A percentile compares a stretch with the other conserved stretches of the same genome.
Conservation (phyloP, 495 filamentous ascomycete species). For the Pyronema domesticum region DNA sequence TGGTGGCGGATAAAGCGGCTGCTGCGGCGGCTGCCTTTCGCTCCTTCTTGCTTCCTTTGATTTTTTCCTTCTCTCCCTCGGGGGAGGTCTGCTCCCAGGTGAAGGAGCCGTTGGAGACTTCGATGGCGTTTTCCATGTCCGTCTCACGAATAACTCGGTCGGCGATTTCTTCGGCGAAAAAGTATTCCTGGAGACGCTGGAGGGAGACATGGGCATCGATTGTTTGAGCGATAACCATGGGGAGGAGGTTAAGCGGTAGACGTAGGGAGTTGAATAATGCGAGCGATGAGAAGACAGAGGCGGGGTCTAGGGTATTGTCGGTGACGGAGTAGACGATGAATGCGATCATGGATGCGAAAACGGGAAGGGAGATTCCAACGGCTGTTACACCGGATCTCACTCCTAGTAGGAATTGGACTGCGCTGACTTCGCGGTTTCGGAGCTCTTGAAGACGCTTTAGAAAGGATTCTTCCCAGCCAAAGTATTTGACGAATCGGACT, state of each 20-base stretch:
- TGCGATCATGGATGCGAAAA: constrained; percentile 83
- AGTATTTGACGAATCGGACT: constrained; percentile 89
- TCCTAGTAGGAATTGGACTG: constrained; percentile 61
- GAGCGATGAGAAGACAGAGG: constrained; percentile 75
- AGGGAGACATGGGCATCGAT: constrained; percentile 78
- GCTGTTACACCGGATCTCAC: constrained; percentile 75
- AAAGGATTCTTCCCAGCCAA: constrained; percentile 85
- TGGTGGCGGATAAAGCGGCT: constrained; percentile 12
- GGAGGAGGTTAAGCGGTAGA: constrained; percentile 74
- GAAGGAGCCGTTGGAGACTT: constrained; percentile 58
- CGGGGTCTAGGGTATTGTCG: constrained; percentile 49
- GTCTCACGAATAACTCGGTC: constrained; percentile 52
- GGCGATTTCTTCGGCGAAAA: constrained; percentile 65
- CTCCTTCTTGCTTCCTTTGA: constrained; percentile 28
- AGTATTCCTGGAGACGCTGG: constrained; percentile 67
- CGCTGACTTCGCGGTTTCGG: constrained; percentile 52
- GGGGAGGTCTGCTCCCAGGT: constrained; percentile 73
- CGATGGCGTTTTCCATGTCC: constrained; percentile 48
- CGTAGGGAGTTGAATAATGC: constrained; percentile 83
- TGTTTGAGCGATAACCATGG: constrained; percentile 71
- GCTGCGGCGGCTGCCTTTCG: constrained; percentile 28
- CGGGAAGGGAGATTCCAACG: constrained; percentile 58
- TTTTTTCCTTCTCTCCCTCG: constrained; percentile 25
- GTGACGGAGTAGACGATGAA: constrained; percentile 86
- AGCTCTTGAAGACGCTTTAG: constrained; percentile 55